These are phyloP conservation scores for Aegilops tauschii DNA, from an alignment of 176 grass and related monocot species.

Conservation along the genomic window DNA sequence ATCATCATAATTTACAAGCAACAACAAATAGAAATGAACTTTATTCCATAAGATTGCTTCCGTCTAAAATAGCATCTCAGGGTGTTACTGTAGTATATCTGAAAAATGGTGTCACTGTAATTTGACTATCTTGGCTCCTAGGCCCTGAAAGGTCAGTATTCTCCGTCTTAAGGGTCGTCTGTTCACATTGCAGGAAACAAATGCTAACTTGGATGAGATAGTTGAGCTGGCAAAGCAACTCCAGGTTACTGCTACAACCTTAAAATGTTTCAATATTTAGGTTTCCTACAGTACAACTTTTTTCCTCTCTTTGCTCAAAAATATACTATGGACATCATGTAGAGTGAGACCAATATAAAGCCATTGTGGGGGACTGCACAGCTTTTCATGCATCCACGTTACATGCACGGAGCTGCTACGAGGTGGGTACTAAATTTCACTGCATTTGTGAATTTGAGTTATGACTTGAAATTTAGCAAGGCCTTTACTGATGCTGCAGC, in stretches of 20 bases:
- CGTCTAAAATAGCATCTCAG: not conserved
- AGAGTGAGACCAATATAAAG: slow-evolving; percentile 72
- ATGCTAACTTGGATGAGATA: slow-evolving; percentile 90
- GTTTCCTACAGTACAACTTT: not conserved
- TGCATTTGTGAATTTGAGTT: not conserved
- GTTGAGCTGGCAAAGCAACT: slow-evolving; percentile 84
- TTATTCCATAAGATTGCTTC: not conserved
- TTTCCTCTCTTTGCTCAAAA: slow-evolving; percentile 3
- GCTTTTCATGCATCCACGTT: slow-evolving; percentile 81
- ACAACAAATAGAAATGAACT: not conserved
- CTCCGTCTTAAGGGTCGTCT: not conserved
- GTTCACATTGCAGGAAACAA: slow-evolving; percentile 74
- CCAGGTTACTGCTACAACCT: slow-evolving; percentile 51
- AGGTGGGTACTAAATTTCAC: slow-evolving; percentile 44
- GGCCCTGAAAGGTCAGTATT: not conserved
- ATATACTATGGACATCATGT: not conserved
- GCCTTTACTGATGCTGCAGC: slow-evolving; percentile 23
- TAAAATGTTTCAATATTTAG: slow-evolving; percentile 4
- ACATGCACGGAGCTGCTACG: slow-evolving; percentile 96
- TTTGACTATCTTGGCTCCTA: not conserved
- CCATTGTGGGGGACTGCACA: slow-evolving; percentile 88
- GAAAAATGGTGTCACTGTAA: not conserved
- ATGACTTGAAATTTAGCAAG: slow-evolving; percentile 7
- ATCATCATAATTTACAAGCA: slow-evolving; percentile 21
- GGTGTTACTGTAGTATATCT: not conserved